A percentile compares a stretch with the other conserved stretches of the same genome.
These are phyloP conservation scores for Penium margaritaceum DNA, from an alignment of 139 green algal species.

Conservation along the genomic window DNA sequence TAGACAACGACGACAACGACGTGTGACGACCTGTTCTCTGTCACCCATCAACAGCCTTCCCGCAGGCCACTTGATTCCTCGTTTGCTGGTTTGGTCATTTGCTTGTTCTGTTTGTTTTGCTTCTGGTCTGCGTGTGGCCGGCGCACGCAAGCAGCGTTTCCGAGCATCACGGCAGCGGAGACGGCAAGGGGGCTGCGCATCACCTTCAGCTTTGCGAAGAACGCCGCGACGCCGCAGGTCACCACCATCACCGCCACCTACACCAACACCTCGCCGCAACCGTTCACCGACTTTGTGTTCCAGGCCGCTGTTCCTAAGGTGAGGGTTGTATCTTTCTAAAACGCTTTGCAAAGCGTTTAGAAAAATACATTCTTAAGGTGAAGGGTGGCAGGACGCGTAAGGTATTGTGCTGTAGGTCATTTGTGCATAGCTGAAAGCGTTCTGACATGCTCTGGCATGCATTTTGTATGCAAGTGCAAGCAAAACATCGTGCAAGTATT, in stretches of 20 bases:
- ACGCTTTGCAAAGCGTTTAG: background rate
- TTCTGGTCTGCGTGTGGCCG: too few relatives aligned
- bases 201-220: constrained; percentile 61
- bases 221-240: constrained; percentile 27
- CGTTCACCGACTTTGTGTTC: constrained; percentile 72
- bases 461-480: background rate
- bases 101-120: background rate
- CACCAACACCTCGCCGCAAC: constrained; percentile 52
- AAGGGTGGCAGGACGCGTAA: too few relatives aligned
- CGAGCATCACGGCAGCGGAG: constrained; percentile 58
- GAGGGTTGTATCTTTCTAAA: constrained; percentile 9
- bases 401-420: too few relatives aligned
- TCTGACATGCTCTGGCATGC: background rate
- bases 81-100: background rate
- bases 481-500: background rate
- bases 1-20: background rate
- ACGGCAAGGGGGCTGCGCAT: constrained; percentile 60
- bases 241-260: constrained; percentile 66
- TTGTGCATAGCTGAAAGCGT: background rate
- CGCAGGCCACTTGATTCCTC: background rate
- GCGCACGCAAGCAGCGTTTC: too few relatives aligned
- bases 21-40: background rate
- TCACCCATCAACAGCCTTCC: background rate
- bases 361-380: background rate
- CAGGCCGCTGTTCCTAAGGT: constrained; percentile 91